Evolutionary conservation across 2,329 filamentous ascomycete genomes (phyloP).

Genomic region (Samsoniella hepiali): DNA sequence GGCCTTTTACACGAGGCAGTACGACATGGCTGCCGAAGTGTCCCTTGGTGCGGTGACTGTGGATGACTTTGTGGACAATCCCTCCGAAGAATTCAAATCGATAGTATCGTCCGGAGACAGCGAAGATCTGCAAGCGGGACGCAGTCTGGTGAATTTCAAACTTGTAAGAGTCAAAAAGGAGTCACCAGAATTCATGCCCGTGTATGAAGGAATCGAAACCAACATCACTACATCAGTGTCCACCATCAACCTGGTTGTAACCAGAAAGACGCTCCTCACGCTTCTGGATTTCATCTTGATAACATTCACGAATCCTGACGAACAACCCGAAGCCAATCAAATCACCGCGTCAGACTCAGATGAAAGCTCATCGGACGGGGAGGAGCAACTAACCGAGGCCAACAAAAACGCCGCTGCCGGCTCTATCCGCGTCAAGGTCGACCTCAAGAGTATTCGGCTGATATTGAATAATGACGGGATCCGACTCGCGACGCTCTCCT

Average conservation of each 20-base stretch:
- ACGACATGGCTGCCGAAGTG: conserved; percentile 91
- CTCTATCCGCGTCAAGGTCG: conserved; percentile 89
- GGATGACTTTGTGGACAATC: conserved; percentile 91
- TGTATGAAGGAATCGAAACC: conserved; percentile 89
- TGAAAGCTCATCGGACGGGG: conserved; percentile 38
- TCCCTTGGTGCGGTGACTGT: conserved; percentile 81
- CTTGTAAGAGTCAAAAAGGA: conserved; percentile 85
- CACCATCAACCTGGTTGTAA: conserved; percentile 94
- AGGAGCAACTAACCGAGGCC: conserved; percentile 34
- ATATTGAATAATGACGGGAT: conserved; percentile 98
- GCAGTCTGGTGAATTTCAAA: conserved; percentile 83
- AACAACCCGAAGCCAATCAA: conserved; percentile 25
- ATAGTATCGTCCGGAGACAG: conserved; percentile 82
- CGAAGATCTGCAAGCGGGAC: conserved; percentile 70
- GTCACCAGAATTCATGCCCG: conserved; percentile 88
- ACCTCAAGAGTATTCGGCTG: conserved; percentile 87
- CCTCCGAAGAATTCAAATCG: conserved; percentile 87
- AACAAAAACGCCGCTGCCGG: conserved; percentile 46
- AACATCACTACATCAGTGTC: conserved; percentile 90
- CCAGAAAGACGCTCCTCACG: conserved; percentile 85
- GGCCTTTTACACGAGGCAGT: conserved; percentile 82
- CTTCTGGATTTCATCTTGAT: conserved; percentile 89
- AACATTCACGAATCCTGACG: conserved; percentile 71
- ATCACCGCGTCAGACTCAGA: conserved; percentile 35
- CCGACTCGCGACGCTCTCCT: conserved; percentile 83